Evolutionary conservation across 179 eudicot genomes (phyloP).

Genomic region (Nepenthes alata): DNA sequence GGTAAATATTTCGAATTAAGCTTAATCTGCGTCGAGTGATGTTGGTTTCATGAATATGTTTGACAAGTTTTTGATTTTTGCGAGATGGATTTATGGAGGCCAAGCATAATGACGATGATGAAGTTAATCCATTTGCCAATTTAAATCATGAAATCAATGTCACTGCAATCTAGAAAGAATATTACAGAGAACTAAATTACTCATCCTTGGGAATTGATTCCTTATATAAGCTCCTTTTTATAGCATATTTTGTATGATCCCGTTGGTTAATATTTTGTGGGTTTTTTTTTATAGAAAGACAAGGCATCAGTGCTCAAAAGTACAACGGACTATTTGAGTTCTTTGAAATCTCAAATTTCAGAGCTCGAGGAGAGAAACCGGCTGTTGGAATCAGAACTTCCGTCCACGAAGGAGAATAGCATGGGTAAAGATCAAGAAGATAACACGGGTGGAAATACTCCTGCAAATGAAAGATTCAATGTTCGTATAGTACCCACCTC

Average conservation of each 20-base stretch:
- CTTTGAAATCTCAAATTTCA: slow-evolving; percentile 43
- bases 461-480: not conserved
- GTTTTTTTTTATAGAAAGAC: slow-evolving; percentile 42
- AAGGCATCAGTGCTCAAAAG: slow-evolving; percentile 61
- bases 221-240: no score
- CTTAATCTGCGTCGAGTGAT: not conserved
- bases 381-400: slow-evolving; percentile 32
- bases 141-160: no score
- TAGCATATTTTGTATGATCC: no score
- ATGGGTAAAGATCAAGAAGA: not conserved
- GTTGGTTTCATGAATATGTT: not conserved
- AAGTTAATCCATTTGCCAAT: no score
- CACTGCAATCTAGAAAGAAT: no score
- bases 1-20: slow-evolving; percentile 24
- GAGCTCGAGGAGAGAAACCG: slow-evolving; percentile 45
- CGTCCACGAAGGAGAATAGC: not conserved
- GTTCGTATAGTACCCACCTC: slow-evolving; percentile 11
- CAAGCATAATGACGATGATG: no score
- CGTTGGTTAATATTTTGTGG: not conserved
- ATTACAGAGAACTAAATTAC: no score
- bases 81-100: not conserved
- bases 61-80: not conserved
- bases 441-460: not conserved
- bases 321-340: slow-evolving; percentile 51
- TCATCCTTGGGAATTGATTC: no score